phyloP scores from a whole-genome alignment of 305 asterid species.

The Fraxinus latifolia region DNA sequence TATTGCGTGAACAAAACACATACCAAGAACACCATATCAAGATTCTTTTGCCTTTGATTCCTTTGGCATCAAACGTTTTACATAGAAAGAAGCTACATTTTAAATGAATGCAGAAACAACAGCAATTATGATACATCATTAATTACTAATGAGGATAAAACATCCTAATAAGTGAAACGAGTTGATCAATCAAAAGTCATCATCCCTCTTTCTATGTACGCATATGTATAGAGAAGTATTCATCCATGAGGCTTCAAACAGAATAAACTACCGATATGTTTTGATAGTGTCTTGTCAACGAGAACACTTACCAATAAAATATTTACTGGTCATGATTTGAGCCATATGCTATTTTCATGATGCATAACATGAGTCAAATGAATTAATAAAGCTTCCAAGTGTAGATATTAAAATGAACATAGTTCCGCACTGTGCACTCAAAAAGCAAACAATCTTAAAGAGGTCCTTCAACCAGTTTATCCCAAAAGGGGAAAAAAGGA shows the following conservation, averaged over 20 bases:
- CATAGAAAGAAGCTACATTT: not conserved
- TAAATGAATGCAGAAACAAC: not conserved
- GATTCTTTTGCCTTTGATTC: not conserved
- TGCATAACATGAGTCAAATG: slow-evolving; percentile 9
- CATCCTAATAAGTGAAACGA: not conserved
- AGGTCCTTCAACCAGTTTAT: slow-evolving; percentile 12
- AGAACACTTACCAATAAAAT: not conserved
- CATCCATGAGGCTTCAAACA: not conserved
- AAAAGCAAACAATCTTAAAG: not conserved
- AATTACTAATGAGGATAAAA: not conserved
- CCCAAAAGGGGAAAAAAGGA: not conserved
- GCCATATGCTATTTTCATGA: not conserved
- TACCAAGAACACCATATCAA: not conserved
- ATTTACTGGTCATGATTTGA: not conserved
- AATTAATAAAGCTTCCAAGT: not conserved
- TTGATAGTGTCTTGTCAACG: not conserved
- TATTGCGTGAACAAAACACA: not conserved
- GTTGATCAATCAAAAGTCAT: not conserved
- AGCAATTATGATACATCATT: not conserved
- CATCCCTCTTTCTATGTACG: not conserved
- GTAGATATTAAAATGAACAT: not conserved
- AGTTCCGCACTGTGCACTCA: not conserved
- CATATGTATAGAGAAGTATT: not conserved
- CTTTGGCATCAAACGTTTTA: not conserved
- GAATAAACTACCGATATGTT: not conserved